These are phyloP conservation scores for Sanghuangporus sanghuang DNA, from an alignment of 1,284 basidiomycete species.

Conservation along the genomic window DNA sequence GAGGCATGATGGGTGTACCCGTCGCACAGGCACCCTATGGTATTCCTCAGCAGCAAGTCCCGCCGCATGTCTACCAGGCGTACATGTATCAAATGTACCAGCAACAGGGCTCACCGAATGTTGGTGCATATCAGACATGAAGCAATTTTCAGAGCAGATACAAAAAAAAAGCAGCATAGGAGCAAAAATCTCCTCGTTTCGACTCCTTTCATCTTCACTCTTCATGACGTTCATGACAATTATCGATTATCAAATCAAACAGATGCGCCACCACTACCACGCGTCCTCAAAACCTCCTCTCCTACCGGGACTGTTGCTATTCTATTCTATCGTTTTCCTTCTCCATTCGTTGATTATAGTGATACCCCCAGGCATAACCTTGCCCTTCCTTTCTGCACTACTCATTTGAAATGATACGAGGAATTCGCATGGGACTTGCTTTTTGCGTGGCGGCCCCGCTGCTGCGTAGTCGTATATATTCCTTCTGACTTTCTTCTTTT, in stretches of 20 bases:
- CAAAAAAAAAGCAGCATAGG: not conserved
- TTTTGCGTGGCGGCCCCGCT: not conserved
- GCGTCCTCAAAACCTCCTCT: constrained; percentile 1
- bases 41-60: constrained; percentile 55
- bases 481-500: not conserved
- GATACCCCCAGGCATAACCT: constrained; percentile 1
- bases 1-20: constrained; percentile 55
- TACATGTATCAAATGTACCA: constrained; percentile 82
- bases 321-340: not conserved
- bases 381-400: constrained; percentile 3
- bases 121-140: constrained; percentile 72
- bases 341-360: not conserved
- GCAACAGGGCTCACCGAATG: constrained; percentile 59
- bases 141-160: constrained; percentile 18
- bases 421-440: constrained; percentile 4
- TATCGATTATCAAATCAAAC: not conserved
- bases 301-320: constrained; percentile 6
- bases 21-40: constrained; percentile 49
- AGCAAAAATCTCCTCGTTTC: not conserved
- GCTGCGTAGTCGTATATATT: constrained; percentile 1
- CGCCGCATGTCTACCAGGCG: constrained; percentile 69
- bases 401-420: constrained; percentile 10
- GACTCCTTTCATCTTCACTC: not conserved
- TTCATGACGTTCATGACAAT: constrained; percentile 11
- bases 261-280: not conserved